These are phyloP conservation scores for Tremella yokohamensis DNA, from an alignment of 768 basidiomycete genomes.

Conservation along the genomic window DNA sequence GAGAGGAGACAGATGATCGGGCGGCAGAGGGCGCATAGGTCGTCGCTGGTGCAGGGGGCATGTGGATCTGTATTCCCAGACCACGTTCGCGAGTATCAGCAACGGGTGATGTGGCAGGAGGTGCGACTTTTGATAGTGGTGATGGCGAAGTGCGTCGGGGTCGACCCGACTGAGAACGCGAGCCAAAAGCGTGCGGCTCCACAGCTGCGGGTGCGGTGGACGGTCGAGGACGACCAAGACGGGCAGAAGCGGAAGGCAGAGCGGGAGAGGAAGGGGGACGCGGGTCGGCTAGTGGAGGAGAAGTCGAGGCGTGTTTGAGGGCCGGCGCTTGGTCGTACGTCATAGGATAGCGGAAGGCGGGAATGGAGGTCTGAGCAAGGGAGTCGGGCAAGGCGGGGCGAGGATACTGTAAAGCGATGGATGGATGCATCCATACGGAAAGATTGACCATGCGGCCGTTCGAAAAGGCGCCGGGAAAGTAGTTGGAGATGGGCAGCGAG, in stretches of 20 bases:
- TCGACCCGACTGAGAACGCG: neutral
- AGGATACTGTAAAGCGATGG: constrained; percentile 4
- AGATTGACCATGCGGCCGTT: constrained; percentile 38
- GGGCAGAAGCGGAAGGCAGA: neutral
- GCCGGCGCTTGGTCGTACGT: constrained; percentile 12
- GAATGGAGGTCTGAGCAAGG: constrained; percentile 7
- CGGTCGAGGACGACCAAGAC: constrained; percentile 15
- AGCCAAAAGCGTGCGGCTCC: constrained; percentile 1
- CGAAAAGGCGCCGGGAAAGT: constrained; percentile 33
- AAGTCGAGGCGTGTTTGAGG: constrained; percentile 3
- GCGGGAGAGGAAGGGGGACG: neutral
- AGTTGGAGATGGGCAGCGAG: constrained; percentile 24
- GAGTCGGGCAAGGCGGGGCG: neutral
- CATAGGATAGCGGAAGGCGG: constrained; percentile 44
- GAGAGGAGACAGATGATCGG: neutral
- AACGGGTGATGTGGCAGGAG: too few relatives aligned
- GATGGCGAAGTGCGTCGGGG: neutral
- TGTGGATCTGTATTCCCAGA: too few relatives aligned
- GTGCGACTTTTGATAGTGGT: neutral
- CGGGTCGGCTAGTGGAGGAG: constrained; percentile 1
- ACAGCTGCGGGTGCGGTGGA: constrained; percentile 33
- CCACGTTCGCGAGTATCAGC: too few relatives aligned
- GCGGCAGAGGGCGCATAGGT: too few relatives aligned
- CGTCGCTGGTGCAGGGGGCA: too few relatives aligned
- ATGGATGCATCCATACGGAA: constrained; percentile 42